Conservation (phyloP, 1,284 basidiomycete genomes). For the Trametes hirsuta region DNA sequence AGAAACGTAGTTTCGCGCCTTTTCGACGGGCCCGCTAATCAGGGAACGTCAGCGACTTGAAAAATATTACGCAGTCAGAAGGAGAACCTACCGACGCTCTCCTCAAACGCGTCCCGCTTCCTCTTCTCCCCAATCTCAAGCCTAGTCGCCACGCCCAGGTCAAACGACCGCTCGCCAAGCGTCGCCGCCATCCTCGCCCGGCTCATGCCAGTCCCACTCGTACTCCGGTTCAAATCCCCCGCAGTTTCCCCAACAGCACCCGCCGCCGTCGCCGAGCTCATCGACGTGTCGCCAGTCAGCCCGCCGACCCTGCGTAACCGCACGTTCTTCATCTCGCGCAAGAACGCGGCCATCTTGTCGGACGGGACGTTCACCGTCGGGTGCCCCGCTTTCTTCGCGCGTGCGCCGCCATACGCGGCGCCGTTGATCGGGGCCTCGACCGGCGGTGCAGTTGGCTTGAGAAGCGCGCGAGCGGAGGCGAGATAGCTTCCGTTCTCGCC, state of each 20-base stretch:
- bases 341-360: constrained; percentile 80
- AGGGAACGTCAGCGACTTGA: background rate
- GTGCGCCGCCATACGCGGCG: constrained; percentile 24
- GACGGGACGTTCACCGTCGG: constrained; percentile 70
- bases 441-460: constrained; percentile 61
- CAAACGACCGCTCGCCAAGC: constrained; percentile 27
- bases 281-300: constrained; percentile 14
- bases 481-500: constrained; percentile 48
- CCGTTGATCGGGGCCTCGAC: constrained; percentile 68
- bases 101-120: constrained; percentile 24
- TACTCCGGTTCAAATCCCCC: constrained; percentile 11
- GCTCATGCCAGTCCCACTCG: constrained; percentile 14
- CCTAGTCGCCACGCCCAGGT: constrained; percentile 23
- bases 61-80: background rate
- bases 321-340: constrained; percentile 77
- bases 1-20: constrained; percentile 17
- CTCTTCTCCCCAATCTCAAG: constrained; percentile 30
- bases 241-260: constrained; percentile 20
- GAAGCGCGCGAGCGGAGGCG: constrained; percentile 58
- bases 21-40: constrained; percentile 21
- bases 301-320: constrained; percentile 56
- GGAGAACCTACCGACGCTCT: constrained; percentile 12
- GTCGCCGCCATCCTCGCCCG: constrained; percentile 23
- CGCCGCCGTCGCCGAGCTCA: constrained; percentile 16
- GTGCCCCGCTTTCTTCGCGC: constrained; percentile 51